phyloP scores from a whole-genome alignment of 441 rosid species.

The Raphanus hybrid region DNA sequence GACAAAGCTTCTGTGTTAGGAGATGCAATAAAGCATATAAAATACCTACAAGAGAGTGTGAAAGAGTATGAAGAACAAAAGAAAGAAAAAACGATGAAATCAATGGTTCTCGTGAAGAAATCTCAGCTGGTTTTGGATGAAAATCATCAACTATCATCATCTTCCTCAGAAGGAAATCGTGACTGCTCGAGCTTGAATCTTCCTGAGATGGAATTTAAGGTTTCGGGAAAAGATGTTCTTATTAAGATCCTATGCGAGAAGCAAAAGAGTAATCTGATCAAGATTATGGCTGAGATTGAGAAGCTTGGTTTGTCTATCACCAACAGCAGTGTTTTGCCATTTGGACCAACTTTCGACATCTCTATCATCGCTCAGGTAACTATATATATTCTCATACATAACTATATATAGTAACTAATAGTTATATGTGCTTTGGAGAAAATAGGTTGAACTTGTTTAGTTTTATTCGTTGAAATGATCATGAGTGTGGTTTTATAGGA shows the following conservation, averaged over 20 bases:
- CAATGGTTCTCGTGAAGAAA: conserved; percentile 70
- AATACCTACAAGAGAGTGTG: conserved; percentile 74
- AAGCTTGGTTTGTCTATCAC: conserved; percentile 53
- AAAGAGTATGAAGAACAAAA: conserved; percentile 69
- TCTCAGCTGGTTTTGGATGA: conserved; percentile 52
- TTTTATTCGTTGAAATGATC: not conserved
- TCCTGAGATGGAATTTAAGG: conserved; percentile 72
- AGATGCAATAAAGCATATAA: conserved; percentile 80
- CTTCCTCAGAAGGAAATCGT: conserved; percentile 44
- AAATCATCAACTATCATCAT: conserved; percentile 30
- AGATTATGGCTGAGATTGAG: conserved; percentile 54
- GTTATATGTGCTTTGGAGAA: not conserved
- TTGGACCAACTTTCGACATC: conserved; percentile 68
- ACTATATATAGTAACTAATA: not conserved
- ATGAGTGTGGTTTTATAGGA: not conserved
- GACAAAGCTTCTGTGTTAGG: conserved; percentile 92
- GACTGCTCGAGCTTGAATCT: conserved; percentile 42
- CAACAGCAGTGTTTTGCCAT: conserved; percentile 57
- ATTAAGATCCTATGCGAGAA: conserved; percentile 69
- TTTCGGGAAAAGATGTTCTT: conserved; percentile 57
- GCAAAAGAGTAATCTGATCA: conserved; percentile 47
- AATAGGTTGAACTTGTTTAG: not conserved
- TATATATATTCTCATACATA: not conserved
- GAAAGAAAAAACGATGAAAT: conserved; percentile 59
- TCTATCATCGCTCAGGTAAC: conserved; percentile 72